These are phyloP conservation scores for Chaetomiaceae sp. DNA, from an alignment of 2,329 filamentous ascomycete species.

Conservation along the genomic window DNA sequence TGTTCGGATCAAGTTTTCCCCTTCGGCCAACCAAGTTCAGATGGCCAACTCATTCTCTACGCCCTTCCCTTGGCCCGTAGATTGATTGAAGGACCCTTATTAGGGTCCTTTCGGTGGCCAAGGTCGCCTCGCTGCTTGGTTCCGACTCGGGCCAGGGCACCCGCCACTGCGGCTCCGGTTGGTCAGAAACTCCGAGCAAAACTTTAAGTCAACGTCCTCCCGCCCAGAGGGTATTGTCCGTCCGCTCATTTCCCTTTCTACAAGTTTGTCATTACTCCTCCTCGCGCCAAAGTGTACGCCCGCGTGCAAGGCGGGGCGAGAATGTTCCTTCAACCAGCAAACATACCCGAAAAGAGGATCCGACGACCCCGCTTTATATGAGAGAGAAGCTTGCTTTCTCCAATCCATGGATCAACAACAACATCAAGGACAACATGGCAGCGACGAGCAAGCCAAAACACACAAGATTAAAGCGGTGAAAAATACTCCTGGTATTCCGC, in stretches of 20 bases:
- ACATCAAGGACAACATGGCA: not conserved
- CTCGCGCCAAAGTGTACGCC: not conserved
- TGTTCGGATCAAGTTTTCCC: too few relatives aligned
- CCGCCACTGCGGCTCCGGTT: conserved; percentile 11
- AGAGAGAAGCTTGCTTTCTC: not conserved
- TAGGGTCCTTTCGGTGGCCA: not conserved
- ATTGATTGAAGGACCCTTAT: not conserved
- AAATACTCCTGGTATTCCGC: conserved; percentile 4
- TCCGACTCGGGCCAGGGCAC: not conserved
- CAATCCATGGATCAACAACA: not conserved
- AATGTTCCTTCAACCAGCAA: not conserved
- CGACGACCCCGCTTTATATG: not conserved
- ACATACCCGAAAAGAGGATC: not conserved
- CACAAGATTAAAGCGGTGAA: not conserved
- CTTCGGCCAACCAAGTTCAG: not conserved
- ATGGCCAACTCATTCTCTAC: not conserved
- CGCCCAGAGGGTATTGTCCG: conserved; percentile 1
- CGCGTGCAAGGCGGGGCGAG: not conserved
- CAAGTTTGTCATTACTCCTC: not conserved
- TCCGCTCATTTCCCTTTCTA: not conserved
- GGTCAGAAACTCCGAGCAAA: conserved; percentile 9
- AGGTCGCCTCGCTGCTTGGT: not conserved
- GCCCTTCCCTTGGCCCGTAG: not conserved
- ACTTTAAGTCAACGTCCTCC: conserved; percentile 17
- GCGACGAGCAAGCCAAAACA: not conserved